Percentiles rank a stretch among this genome's conserved stretches.
Evolutionary conservation across 495 filamentous ascomycete species (phyloP).

Genomic region (Trichoderma gamsii): DNA sequence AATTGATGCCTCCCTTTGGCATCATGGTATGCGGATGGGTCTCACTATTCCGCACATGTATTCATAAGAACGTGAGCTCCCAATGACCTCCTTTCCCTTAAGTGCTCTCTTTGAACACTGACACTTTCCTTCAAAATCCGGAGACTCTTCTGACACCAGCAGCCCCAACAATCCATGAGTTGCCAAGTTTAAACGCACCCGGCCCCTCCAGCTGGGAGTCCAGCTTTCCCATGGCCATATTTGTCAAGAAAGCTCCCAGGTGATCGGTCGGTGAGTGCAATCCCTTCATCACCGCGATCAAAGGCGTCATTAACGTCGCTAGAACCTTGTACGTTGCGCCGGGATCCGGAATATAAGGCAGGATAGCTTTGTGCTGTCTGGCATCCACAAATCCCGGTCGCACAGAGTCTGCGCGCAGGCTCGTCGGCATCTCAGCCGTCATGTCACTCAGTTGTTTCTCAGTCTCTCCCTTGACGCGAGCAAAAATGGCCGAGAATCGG

Average conservation of each 20-base stretch:
- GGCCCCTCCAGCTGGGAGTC: conserved; percentile 39
- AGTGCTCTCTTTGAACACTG: background rate
- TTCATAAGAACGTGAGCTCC: too few relatives aligned
- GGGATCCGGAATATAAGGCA: conserved; percentile 36
- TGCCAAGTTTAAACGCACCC: conserved; percentile 39
- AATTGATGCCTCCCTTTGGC: background rate
- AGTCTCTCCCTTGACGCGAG: conserved; percentile 55
- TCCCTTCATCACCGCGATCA: conserved; percentile 22
- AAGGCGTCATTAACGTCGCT: background rate
- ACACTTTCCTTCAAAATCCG: conserved; percentile 25
- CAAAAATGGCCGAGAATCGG: conserved; percentile 50
- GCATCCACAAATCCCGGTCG: conserved; percentile 51
- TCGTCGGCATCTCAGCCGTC: conserved; percentile 29
- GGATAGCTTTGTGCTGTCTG: conserved; percentile 41
- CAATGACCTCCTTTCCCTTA: background rate
- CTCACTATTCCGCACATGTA: background rate
- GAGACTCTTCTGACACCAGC: conserved; percentile 40
- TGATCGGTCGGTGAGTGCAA: conserved; percentile 37
- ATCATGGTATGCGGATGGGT: background rate
- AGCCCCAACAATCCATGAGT: conserved; percentile 43
- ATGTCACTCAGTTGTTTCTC: conserved; percentile 48
- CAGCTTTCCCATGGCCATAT: conserved; percentile 52
- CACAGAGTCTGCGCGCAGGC: conserved; percentile 43
- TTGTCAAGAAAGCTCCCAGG: conserved; percentile 38
- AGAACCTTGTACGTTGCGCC: conserved; percentile 12